Conservation (phyloP, 148 eudicot genomes). For the Amaranthus palmeri region DNA sequence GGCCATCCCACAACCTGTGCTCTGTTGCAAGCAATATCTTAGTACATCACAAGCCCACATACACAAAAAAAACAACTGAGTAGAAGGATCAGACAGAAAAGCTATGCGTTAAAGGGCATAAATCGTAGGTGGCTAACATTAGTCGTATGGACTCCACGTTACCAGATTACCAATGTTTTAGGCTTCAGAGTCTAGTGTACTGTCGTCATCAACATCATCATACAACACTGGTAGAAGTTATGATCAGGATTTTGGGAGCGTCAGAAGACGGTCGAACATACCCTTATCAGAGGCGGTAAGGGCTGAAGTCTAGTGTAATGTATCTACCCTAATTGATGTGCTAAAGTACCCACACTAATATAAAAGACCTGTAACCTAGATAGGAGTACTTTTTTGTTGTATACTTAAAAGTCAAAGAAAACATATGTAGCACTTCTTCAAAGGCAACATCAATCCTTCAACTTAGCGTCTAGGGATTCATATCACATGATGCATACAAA, state of each 20-base stretch:
- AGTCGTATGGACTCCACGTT: not conserved
- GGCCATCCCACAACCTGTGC: slow-evolving; percentile 94
- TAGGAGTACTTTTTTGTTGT: no score
- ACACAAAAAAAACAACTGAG: not conserved
- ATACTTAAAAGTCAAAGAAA: not conserved
- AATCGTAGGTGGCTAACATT: no score
- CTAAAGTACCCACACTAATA: no score
- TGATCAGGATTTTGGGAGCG: no score
- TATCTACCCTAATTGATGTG: no score
- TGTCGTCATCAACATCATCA: no score
- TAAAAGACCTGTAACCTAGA: not conserved
- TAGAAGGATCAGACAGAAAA: not conserved
- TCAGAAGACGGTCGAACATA: no score
- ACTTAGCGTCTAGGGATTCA: not conserved
- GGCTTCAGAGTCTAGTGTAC: no score
- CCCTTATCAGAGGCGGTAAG: no score
- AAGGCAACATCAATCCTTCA: slow-evolving; percentile 1
- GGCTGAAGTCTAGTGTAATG: no score
- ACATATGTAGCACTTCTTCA: not conserved
- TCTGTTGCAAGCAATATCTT: slow-evolving; percentile 31
- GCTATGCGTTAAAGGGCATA: no score
- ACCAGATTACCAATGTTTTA: not conserved
- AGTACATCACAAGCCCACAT: not conserved
- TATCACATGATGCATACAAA: not conserved
- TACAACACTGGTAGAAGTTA: no score